Evolutionary conservation across 768 basidiomycete genomes (phyloP).

Genomic region (Polyporus arcularius): DNA sequence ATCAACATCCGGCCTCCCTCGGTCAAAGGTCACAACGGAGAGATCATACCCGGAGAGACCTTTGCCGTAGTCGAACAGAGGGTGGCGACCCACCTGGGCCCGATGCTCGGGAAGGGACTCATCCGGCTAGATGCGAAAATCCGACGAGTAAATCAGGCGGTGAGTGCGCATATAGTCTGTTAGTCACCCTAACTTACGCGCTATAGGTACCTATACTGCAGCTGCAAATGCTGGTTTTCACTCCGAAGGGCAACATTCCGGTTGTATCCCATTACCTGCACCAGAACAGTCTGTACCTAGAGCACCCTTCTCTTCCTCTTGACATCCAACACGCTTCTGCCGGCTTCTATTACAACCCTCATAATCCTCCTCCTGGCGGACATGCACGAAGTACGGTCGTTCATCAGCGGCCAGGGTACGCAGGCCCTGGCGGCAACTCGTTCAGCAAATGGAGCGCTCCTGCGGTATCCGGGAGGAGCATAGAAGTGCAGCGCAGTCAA

Average conservation of each 20-base stretch:
- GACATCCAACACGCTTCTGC: conserved; percentile 55
- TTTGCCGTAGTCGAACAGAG: conserved; percentile 90
- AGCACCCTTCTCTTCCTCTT: conserved; percentile 75
- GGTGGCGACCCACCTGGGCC: conserved; percentile 75
- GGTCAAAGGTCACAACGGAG: conserved; percentile 51
- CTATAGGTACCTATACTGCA: conserved; percentile 77
- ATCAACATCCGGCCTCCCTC: conserved; percentile 77
- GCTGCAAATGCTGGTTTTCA: conserved; percentile 86
- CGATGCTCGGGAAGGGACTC: conserved; percentile 82
- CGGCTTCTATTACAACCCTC: conserved; percentile 85
- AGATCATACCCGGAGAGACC: conserved; percentile 56
- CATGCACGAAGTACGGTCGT: conserved; percentile 44
- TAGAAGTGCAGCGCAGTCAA: conserved; percentile 90
- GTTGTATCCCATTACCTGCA: conserved; percentile 80
- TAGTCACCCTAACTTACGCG: conserved; percentile 9
- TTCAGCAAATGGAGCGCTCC: conserved; percentile 57
- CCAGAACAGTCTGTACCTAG: conserved; percentile 66
- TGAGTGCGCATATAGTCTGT: conserved; percentile 38
- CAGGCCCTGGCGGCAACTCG: conserved; percentile 38
- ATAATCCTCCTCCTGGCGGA: conserved; percentile 77
- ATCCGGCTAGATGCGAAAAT: conserved; percentile 81
- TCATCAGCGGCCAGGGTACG: conserved; percentile 43
- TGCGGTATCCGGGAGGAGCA: conserved; percentile 65
- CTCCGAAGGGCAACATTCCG: conserved; percentile 89
- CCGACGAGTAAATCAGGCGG: conserved; percentile 61